These are phyloP conservation scores for Neonectria magnoliae DNA, from an alignment of 2,329 filamentous ascomycete species.

Conservation along the genomic window DNA sequence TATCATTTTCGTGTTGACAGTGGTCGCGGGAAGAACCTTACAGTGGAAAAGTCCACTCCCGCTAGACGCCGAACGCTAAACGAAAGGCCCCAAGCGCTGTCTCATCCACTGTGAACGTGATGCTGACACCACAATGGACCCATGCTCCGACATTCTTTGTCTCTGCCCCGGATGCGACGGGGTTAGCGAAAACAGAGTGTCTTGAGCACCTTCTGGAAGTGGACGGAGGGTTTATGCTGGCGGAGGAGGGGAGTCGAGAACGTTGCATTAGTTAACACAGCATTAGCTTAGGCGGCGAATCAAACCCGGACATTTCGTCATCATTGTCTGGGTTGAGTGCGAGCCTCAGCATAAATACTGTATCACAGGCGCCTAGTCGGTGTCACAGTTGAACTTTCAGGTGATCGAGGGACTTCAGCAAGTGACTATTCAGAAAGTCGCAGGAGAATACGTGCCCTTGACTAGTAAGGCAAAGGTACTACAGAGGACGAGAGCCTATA, in stretches of 20 bases:
- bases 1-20: background rate
- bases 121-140: constrained; percentile 1
- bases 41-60: background rate
- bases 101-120: background rate
- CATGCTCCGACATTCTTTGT: constrained; percentile 5
- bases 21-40: background rate
- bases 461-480: too few relatives aligned
- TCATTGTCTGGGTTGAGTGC: constrained; percentile 17
- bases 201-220: background rate
- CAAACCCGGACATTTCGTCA: constrained; percentile 33
- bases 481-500: background rate
- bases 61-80: background rate
- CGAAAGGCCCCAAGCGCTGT: background rate
- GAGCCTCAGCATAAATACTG: constrained; percentile 11
- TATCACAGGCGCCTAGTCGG: background rate
- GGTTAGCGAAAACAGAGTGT: background rate
- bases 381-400: background rate
- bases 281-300: constrained; percentile 30
- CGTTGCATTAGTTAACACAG: constrained; percentile 1
- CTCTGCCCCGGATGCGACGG: constrained; percentile 12
- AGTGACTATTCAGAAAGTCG: background rate
- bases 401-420: background rate
- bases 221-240: background rate
- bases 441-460: background rate
- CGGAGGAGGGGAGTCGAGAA: background rate